Conservation (phyloP, 2,329 filamentous ascomycete genomes). For the Aspergillus udagawae region DNA sequence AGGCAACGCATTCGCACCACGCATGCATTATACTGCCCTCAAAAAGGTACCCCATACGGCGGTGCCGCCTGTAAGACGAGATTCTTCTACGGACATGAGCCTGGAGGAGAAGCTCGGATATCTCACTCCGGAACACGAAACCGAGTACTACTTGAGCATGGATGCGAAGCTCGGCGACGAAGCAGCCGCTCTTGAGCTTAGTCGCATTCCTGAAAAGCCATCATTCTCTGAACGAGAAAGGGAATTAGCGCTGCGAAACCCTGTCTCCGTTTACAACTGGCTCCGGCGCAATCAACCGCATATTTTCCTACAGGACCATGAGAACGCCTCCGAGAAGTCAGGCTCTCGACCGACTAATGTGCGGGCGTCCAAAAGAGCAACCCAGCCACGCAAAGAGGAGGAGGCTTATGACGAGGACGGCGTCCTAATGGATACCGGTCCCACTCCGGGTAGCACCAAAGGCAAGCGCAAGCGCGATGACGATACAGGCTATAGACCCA, state of each 20-base stretch:
- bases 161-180: conserved; percentile 39
- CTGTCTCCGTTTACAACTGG: conserved; percentile 94
- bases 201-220: conserved; percentile 32
- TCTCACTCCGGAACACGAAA: conserved; percentile 42
- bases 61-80: conserved; percentile 11
- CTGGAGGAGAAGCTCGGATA: conserved; percentile 39
- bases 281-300: conserved; percentile 78
- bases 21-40: conserved; percentile 29
- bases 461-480: conserved; percentile 47
- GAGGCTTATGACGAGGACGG: conserved; percentile 43
- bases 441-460: conserved; percentile 29
- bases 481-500: conserved; percentile 45
- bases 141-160: conserved; percentile 38
- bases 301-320: conserved; percentile 76
- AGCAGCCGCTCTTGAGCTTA: conserved; percentile 52
- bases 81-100: conserved; percentile 14
- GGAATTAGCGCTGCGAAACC: conserved; percentile 65
- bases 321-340: conserved; percentile 44
- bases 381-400: conserved; percentile 37
- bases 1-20: conserved; percentile 37
- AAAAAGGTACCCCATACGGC: conserved; percentile 29
- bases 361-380: conserved; percentile 40
- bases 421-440: conserved; percentile 34
- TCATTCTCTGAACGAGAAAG: conserved; percentile 51
- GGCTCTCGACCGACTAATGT: conserved; percentile 36